Percentiles rank a stretch among this genome's conserved stretches.
These are phyloP conservation scores for Candida railenensis DNA, from an alignment of 805 yeast genomes.

Conservation along the genomic window DNA sequence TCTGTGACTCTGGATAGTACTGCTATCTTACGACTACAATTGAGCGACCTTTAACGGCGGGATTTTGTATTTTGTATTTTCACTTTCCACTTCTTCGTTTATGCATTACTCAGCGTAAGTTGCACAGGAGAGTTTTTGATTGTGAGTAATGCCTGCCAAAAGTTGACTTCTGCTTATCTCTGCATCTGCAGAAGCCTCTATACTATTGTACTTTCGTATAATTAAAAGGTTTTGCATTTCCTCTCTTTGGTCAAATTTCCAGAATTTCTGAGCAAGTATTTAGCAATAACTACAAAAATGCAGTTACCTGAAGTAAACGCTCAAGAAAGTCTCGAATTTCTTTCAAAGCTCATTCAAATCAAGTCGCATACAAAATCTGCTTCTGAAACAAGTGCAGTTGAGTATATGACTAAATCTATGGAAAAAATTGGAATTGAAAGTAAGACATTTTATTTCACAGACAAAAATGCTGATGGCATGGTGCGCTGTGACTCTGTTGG, in stretches of 20 bases:
- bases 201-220: no score
- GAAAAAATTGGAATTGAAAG: conserved; percentile 20
- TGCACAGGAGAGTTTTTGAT: no score
- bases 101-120: no score
- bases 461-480: conserved; percentile 19
- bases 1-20: no score
- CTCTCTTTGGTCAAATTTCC: background rate
- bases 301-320: conserved; percentile 19
- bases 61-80: no score
- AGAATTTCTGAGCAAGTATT: background rate
- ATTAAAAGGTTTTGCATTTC: background rate
- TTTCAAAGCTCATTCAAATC: conserved; percentile 25
- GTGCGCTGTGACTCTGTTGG: conserved; percentile 24
- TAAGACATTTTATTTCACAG: conserved; percentile 18
- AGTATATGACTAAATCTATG: conserved; percentile 24
- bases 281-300: background rate
- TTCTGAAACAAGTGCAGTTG: conserved; percentile 23
- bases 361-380: conserved; percentile 24
- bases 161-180: no score
- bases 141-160: no score
- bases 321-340: conserved; percentile 19
- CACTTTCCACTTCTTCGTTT: no score
- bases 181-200: no score
- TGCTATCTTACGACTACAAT: no score
- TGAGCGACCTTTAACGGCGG: no score